Percentiles rank a stretch among this genome's conserved stretches.
These are phyloP conservation scores for Lophiotrema nucula DNA, from an alignment of 495 filamentous ascomycete genomes.

Conservation along the genomic window DNA sequence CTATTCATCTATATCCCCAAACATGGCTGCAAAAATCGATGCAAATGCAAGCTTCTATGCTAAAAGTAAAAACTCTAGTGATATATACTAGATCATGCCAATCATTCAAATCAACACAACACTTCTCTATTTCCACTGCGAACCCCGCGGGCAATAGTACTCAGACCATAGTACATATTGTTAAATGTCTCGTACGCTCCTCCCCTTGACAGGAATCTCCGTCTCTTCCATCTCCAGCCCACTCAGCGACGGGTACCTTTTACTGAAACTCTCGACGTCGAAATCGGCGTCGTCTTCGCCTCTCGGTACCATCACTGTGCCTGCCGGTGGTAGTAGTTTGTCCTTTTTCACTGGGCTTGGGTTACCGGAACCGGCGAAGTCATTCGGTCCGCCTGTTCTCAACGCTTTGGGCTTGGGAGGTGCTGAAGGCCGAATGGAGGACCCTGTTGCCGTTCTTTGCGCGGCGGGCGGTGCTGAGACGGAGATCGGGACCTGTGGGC, in stretches of 20 bases:
- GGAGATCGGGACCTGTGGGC: slow-evolving; percentile 11
- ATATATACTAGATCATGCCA: too few species aligned
- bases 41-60: too few species aligned
- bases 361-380: slow-evolving; percentile 30
- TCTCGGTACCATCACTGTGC: neutral
- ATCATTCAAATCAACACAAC: too few species aligned
- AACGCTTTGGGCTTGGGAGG: slow-evolving; percentile 64
- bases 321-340: slow-evolving; percentile 1
- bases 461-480: slow-evolving; percentile 21
- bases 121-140: too few species aligned
- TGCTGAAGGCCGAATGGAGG: slow-evolving; percentile 43
- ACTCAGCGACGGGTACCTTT: slow-evolving; percentile 75
- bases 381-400: slow-evolving; percentile 44
- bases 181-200: too few species aligned
- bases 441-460: neutral
- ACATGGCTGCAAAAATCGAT: too few species aligned
- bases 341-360: slow-evolving; percentile 4
- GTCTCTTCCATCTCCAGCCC: slow-evolving; percentile 82
- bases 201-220: too few species aligned
- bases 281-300: slow-evolving; percentile 53
- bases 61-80: too few species aligned
- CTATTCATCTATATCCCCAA: too few species aligned
- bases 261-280: slow-evolving; percentile 68
- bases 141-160: too few species aligned
- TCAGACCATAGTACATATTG: too few species aligned